Base-by-base conservation (phyloP, 768 basidiomycete species). In the Mycena venus region DNA sequence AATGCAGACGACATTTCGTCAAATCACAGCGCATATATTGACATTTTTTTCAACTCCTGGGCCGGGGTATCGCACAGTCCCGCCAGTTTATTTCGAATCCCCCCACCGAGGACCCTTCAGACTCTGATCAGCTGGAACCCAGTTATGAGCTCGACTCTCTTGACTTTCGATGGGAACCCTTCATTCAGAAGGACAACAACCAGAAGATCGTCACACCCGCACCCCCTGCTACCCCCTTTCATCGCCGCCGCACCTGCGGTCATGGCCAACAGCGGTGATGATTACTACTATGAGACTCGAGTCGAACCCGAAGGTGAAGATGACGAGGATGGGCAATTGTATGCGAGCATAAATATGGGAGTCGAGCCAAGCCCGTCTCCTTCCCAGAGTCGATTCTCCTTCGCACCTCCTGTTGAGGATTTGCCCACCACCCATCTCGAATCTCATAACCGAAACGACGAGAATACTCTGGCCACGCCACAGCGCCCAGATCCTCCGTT, bases 121-220 rank as follows among this genome's bases (percentile, higher is more conserved):
- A 84, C 75, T 84, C 86, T 75, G 81, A 81, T 65, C 74, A 83
- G 34, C 80, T 86, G 42, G 80, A 84, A 29, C 61, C 76, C 53
- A 78, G 78, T 59, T 87, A 84, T 73, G 82, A 83, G 31, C 76
- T 89, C 49, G 84, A 87, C 72, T 80, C 78, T 5, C 81, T 92
- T 11, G 89, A 89, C 76, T 93, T 93, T 75, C 85, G 79, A 63
- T 93, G 92, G 92, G 80, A 83, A 56, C 87, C 88, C 11, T 93
- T 92, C 75, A 78, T 87, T 67, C 79, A 84, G 60, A 83, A 84
- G 56, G 66, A 65, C 12, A 65, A 8, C 36, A n/a, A 29, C 19
- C 47, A 62, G n/a, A 11, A 73, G 27, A 62, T 70, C 11, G 38
- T 29, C 9, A 19, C 65, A 25, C 31, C 42, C 38, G 47, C n/a